Evolutionary conservation across 116 monocot species (phyloP).

Genomic region (Posidonia oceanica): DNA sequence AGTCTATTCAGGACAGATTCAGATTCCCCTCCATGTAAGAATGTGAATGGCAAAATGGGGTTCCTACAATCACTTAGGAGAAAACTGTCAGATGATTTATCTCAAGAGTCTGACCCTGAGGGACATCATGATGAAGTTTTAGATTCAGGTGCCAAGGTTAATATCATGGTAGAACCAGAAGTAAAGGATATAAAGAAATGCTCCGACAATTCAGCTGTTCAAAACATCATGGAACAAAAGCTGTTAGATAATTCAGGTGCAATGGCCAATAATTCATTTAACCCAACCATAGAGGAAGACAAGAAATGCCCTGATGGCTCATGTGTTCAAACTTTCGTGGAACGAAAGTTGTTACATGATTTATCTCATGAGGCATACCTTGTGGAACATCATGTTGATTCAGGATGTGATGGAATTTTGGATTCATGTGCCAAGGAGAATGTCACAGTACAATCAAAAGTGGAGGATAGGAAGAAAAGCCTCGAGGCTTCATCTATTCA

Average conservation of each 20-base stretch:
- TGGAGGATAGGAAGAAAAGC: too few relatives aligned
- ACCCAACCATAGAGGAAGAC: slow-evolving; percentile 8
- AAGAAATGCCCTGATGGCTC: too few relatives aligned
- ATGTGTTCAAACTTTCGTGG: too few relatives aligned
- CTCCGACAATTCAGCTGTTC: background rate
- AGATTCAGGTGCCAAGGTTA: slow-evolving; percentile 6
- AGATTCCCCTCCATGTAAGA: slow-evolving; percentile 27
- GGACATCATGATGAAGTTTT: background rate
- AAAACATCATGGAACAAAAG: background rate
- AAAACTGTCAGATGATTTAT: slow-evolving; percentile 35
- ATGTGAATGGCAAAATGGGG: slow-evolving; percentile 10
- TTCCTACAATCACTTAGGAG: slow-evolving; percentile 25
- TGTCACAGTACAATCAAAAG: too few relatives aligned
- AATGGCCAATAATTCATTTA: slow-evolving; percentile 9
- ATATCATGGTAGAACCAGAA: background rate
- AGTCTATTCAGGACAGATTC: slow-evolving; percentile 31
- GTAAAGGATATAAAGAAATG: background rate
- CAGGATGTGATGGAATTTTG: too few relatives aligned
- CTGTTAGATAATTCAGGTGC: too few relatives aligned
- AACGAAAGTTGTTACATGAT: too few relatives aligned
- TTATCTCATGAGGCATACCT: too few relatives aligned
- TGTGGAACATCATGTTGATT: too few relatives aligned
- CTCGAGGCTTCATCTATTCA: background rate
- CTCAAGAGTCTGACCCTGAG: slow-evolving; percentile 7
- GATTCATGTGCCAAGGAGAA: too few relatives aligned